Evolutionary conservation across 2,329 filamentous ascomycete genomes (phyloP).

Genomic region (Fusarium tjaetaba): DNA sequence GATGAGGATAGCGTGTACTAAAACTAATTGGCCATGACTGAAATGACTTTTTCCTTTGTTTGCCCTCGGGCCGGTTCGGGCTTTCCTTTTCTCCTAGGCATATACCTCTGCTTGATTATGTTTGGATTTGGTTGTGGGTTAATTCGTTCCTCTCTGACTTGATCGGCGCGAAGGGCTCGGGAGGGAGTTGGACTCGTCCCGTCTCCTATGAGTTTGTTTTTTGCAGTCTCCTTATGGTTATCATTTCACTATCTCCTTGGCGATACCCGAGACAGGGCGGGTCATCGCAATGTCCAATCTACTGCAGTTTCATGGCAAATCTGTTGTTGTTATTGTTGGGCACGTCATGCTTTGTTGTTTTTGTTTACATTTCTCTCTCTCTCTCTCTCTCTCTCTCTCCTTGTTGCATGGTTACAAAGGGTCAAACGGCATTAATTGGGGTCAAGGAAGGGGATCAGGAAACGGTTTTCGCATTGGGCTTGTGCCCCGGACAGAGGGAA

Average conservation of each 20-base stretch:
- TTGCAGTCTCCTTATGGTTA: conserved; percentile 41
- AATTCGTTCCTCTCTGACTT: conserved; percentile 41
- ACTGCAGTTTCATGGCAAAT: conserved; percentile 28
- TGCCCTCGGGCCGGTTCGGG: conserved; percentile 35
- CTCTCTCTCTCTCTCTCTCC: background rate
- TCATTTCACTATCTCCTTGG: conserved; percentile 45
- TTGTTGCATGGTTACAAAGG: conserved; percentile 40
- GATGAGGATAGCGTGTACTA: conserved; percentile 79
- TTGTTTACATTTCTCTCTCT: conserved; percentile 16
- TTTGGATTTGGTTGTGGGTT: conserved; percentile 44
- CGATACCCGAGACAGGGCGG: conserved; percentile 52
- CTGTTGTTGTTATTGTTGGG: conserved; percentile 27
- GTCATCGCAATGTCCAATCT: conserved; percentile 41
- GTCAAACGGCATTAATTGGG: conserved; percentile 43
- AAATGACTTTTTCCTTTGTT: conserved; percentile 61
- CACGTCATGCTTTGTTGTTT: conserved; percentile 20
- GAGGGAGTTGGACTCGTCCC: conserved; percentile 44
- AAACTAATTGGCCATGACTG: conserved; percentile 59
- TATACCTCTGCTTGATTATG: conserved; percentile 47
- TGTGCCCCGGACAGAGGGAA: conserved; percentile 42
- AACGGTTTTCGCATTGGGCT: conserved; percentile 44
- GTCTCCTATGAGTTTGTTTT: conserved; percentile 37
- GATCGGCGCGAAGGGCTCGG: conserved; percentile 40
- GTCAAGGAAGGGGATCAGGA: conserved; percentile 42
- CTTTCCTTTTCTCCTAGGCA: conserved; percentile 44